These are phyloP conservation scores for Wickerhamiella siamensis DNA, from an alignment of 805 yeast species.

Conservation along the genomic window DNA sequence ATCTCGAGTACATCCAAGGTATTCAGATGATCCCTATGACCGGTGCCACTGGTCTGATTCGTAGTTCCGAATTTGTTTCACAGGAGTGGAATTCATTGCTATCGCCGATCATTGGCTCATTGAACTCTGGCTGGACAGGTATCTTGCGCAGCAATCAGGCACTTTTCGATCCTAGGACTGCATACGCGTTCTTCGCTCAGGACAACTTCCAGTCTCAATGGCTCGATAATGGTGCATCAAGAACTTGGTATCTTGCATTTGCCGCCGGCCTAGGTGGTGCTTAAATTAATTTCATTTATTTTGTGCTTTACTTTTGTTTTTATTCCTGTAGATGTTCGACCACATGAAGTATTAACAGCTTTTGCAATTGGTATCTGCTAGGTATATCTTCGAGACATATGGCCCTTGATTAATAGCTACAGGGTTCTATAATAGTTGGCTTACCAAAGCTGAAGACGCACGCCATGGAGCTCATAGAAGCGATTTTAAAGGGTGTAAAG, in stretches of 20 bases:
- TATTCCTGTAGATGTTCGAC: background rate
- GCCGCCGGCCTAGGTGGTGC: constrained; percentile 31
- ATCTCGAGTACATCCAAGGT: constrained; percentile 58
- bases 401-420: no score
- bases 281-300: background rate
- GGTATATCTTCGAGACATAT: no score
- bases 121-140: constrained; percentile 45
- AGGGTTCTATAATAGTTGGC: no score
- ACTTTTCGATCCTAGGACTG: constrained; percentile 46
- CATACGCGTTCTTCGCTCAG: constrained; percentile 49
- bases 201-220: constrained; percentile 37
- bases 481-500: background rate
- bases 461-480: background rate
- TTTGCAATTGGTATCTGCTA: no score
- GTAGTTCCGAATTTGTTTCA: constrained; percentile 35
- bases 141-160: constrained; percentile 63
- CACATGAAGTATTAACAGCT: no score
- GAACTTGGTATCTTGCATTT: constrained; percentile 74
- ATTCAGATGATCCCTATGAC: constrained; percentile 70
- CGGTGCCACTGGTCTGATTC: constrained; percentile 41
- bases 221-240: constrained; percentile 74
- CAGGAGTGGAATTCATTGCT: constrained; percentile 49
- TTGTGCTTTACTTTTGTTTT: background rate
- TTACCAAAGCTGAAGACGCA: no score
- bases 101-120: constrained; percentile 33